phyloP scores from a whole-genome alignment of 495 filamentous ascomycete genomes.

The Pyronema omphalodes region DNA sequence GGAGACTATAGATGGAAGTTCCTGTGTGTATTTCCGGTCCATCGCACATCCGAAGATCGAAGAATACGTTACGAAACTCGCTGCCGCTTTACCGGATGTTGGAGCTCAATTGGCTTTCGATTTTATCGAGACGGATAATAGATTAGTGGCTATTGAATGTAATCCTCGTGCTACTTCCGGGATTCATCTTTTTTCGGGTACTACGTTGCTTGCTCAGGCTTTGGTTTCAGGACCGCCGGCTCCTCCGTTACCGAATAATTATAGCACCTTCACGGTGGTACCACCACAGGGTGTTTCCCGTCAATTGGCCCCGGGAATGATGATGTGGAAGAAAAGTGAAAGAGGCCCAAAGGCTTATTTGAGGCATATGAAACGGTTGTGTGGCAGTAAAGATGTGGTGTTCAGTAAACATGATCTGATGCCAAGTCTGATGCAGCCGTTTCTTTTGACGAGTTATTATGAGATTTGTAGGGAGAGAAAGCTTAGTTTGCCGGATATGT shows the following conservation, averaged over 20 bases:
- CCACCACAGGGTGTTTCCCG: conserved; percentile 2
- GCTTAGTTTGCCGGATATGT: conserved; percentile 20
- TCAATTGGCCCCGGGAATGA: conserved; percentile 22
- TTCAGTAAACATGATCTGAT: conserved; percentile 12
- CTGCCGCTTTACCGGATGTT: neutral
- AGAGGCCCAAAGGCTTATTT: conserved; percentile 5
- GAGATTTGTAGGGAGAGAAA: conserved; percentile 21
- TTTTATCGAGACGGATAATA: conserved; percentile 12
- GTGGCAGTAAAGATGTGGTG: conserved; percentile 19
- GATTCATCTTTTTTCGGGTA: conserved; percentile 21
- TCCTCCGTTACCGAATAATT: neutral
- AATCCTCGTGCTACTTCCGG: conserved; percentile 22
- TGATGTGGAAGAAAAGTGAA: conserved; percentile 18
- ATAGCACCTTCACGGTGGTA: neutral
- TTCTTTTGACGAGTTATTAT: conserved; percentile 23
- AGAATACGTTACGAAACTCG: conserved; percentile 11
- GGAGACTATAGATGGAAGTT: conserved; percentile 22
- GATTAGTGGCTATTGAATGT: conserved; percentile 18
- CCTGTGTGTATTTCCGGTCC: conserved; percentile 20
- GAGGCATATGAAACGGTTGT: conserved; percentile 16
- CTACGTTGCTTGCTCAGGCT: conserved; percentile 9
- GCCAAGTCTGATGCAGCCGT: conserved; percentile 23
- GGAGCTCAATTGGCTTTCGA: conserved; percentile 19
- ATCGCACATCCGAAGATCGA: conserved; percentile 11
- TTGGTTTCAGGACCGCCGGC: conserved; percentile 5